A percentile compares a stretch with the other conserved stretches of the same genome.
phyloP scores from a whole-genome alignment of 169 alveolate genomes.

The Plasmodium chabaudi region DNA sequence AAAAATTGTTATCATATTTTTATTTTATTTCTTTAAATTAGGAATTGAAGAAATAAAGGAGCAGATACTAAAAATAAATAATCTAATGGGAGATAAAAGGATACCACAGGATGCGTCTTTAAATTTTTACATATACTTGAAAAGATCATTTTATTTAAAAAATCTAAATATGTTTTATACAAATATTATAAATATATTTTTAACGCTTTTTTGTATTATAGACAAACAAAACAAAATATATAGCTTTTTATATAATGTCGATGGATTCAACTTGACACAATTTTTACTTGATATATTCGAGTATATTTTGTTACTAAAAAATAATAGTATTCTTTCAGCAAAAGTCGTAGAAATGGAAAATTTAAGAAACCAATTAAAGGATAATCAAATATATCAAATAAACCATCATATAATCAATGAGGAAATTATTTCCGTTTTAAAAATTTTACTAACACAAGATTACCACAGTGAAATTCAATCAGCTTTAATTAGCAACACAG shows the following conservation, averaged over 20 bases:
- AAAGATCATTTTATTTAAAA: slow-evolving; percentile 42
- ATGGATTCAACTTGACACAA: slow-evolving; percentile 5
- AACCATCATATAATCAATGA: not conserved
- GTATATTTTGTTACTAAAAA: slow-evolving; percentile 31
- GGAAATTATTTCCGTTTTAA: slow-evolving; percentile 11
- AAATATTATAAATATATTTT: slow-evolving; percentile 40
- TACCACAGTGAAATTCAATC: slow-evolving; percentile 20
- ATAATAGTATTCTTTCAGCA: slow-evolving; percentile 27
- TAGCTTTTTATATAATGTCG: slow-evolving; percentile 20
- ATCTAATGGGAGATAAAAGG: not conserved
- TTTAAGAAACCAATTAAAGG: not conserved
- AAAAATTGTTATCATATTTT: not conserved
- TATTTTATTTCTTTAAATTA: not conserved
- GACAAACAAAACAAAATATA: slow-evolving; percentile 48
- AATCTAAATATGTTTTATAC: slow-evolving; percentile 27
- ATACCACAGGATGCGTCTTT: not conserved
- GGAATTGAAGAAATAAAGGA: slow-evolving; percentile 23
- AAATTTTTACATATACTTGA: slow-evolving; percentile 13
- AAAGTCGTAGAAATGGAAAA: slow-evolving; percentile 37
- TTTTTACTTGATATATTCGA: slow-evolving; percentile 25
- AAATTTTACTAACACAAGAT: not conserved
- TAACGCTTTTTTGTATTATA: slow-evolving; percentile 24
- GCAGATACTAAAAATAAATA: slow-evolving; percentile 1
- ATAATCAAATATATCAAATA: not conserved
- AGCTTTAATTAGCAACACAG: not conserved